Evolutionary conservation across 345 rosid species (phyloP), one percentile per base, ranked within the genome.

Genomic region (Sisymbrium irio): DNA sequence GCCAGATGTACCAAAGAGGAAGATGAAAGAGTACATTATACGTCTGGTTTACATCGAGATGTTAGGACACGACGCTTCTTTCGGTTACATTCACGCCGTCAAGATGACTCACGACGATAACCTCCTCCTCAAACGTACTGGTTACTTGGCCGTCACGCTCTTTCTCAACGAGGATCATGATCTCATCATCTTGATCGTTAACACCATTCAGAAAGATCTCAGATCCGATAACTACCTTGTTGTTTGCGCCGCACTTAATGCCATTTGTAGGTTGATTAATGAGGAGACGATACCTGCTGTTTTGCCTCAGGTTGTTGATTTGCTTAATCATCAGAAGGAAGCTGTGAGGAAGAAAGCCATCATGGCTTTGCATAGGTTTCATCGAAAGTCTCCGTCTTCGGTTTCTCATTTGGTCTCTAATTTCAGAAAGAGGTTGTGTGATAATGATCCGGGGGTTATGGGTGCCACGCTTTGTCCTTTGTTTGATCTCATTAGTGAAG

Each of bases 241-340:
- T 47, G 99, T 95, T 13, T 95, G 90, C 59, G 90, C 94, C 1
- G 99, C 99, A 1, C 75, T 95, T 68, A 92, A 87, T 70, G 99
- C 96, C 11, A 95, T 95, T 3, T 92, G 96, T 77, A 87, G 80
- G 85, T 61, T 95, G 81, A 95, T 95, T 57, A 95, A 95, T 58
- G 99, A 95, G 83, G 99, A 95, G 85, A 95, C 99, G 2, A 95
- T 95, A 30, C 99, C 99, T 10, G 99, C 99, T 27, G 96, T 95
- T 65, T 41, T 95, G 78, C 97, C 93, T 9, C 99, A 90, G 83
- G 89, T 95, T 11, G 94, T 92, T 15, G 98, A 92, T 72, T 71
- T 95, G 66, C 70, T 95, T 63, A 87, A 81, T 1, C 99, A 95
- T 65, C 81, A 82, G 0, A 95, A 95, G 82, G 99, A 95, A 77